A percentile compares a stretch with the other conserved stretches of the same genome.
Conservation (phyloP, 352 stramenopile genomes). For the Pythium apleroticum region DNA sequence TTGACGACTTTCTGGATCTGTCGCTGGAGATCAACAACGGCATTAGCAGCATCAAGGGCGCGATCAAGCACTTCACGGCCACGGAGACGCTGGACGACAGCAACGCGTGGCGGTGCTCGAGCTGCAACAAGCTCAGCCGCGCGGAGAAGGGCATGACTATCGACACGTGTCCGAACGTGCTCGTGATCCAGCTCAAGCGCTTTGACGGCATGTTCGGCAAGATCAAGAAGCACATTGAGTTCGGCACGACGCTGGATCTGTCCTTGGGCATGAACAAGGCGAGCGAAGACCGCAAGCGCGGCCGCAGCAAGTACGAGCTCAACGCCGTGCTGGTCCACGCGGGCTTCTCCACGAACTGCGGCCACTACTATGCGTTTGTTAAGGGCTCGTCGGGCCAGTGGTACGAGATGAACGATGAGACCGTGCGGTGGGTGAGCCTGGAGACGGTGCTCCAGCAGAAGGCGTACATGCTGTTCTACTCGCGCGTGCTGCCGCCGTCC, state of each 20-base stretch:
- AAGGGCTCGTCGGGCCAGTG: constrained; percentile 87
- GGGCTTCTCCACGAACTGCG: constrained; percentile 85
- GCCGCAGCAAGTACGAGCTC: constrained; percentile 69
- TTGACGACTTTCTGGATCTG: constrained; percentile 88
- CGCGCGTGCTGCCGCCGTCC: constrained; percentile 51
- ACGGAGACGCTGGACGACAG: constrained; percentile 78
- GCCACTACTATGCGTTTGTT: constrained; percentile 91
- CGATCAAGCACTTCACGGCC: constrained; percentile 81
- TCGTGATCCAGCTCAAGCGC: constrained; percentile 91
- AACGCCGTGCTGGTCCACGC: constrained; percentile 86
- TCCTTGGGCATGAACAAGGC: constrained; percentile 52
- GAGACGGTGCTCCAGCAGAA: constrained; percentile 86
- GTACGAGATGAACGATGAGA: constrained; percentile 93
- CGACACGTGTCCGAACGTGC: constrained; percentile 75
- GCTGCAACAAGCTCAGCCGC: constrained; percentile 70
- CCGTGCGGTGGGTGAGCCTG: constrained; percentile 83
- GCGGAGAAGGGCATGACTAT: constrained; percentile 87
- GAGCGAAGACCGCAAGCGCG: constrained; percentile 47
- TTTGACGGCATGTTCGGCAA: constrained; percentile 89
- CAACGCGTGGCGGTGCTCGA: constrained; percentile 88
- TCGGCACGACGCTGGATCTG: constrained; percentile 69
- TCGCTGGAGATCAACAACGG: constrained; percentile 85
- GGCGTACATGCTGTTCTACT: constrained; percentile 92
- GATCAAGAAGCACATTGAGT: constrained; percentile 88
- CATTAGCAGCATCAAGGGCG: constrained; percentile 69